Evolutionary conservation across 768 basidiomycete species (phyloP).

Genomic region (Termitomyces sp.): DNA sequence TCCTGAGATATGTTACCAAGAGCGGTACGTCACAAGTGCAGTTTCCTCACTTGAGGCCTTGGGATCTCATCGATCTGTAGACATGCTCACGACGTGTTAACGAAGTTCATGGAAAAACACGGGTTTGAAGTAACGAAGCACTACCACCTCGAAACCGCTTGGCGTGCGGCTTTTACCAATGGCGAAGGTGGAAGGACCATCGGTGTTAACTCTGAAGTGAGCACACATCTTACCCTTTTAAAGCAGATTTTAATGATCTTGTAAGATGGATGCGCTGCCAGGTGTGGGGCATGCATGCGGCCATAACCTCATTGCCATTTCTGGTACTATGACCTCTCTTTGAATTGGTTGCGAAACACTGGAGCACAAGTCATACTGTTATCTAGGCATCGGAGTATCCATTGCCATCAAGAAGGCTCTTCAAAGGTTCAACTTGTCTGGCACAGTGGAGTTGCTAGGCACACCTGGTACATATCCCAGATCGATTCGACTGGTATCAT

Average conservation of each 20-base stretch:
- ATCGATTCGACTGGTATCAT: background rate
- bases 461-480: conserved; percentile 53
- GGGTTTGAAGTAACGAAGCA: conserved; percentile 61
- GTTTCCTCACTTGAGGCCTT: background rate
- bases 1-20: conserved; percentile 68
- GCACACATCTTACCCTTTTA: conserved; percentile 1
- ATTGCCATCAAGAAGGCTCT: conserved; percentile 60
- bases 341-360: background rate
- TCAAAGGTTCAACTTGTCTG: conserved; percentile 53
- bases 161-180: conserved; percentile 62
- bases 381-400: conserved; percentile 59
- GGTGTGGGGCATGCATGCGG: conserved; percentile 72
- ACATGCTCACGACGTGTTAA: conserved; percentile 66
- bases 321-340: conserved; percentile 17
- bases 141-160: conserved; percentile 69
- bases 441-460: conserved; percentile 69
- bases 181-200: conserved; percentile 64
- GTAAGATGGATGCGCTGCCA: conserved; percentile 56
- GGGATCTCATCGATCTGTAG: conserved; percentile 24
- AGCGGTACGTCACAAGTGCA: conserved; percentile 39
- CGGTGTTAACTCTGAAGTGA: conserved; percentile 74
- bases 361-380: conserved; percentile 7
- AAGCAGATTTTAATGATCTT: background rate
- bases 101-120: conserved; percentile 57
- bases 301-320: conserved; percentile 78